These are phyloP conservation scores for Apostasia ramifera DNA, from an alignment of 106 monocot genomes.

Conservation along the genomic window DNA sequence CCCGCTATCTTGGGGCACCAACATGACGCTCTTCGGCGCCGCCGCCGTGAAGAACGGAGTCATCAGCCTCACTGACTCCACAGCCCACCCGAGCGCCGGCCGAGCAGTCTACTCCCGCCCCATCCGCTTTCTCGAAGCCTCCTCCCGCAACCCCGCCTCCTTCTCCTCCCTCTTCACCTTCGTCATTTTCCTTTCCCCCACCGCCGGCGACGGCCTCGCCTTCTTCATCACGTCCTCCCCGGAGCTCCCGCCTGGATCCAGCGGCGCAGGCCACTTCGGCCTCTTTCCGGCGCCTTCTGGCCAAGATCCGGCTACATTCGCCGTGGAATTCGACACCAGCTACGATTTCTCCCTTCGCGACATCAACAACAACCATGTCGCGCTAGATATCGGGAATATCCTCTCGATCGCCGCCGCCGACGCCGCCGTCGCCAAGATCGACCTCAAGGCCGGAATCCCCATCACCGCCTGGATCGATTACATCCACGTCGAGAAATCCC, in stretches of 20 bases:
- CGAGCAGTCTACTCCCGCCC: conserved; percentile 19
- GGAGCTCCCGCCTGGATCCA: neutral
- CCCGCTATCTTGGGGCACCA: conserved; percentile 9
- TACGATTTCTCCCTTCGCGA: conserved; percentile 17
- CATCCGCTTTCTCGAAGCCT: conserved; percentile 17
- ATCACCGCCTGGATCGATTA: conserved; percentile 44
- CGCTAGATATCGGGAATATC: conserved; percentile 21
- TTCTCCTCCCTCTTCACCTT: conserved; percentile 40
- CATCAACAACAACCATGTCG: conserved; percentile 35
- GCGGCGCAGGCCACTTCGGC: conserved; percentile 22
- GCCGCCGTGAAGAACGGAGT: conserved; percentile 16
- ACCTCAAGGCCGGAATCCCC: conserved; percentile 18
- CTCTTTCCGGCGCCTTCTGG: conserved; percentile 4
- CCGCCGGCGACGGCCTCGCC: conserved; percentile 31
- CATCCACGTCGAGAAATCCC: neutral
- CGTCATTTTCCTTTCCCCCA: conserved; percentile 11
- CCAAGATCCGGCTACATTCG: conserved; percentile 6
- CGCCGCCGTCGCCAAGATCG: conserved; percentile 1
- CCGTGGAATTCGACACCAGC: conserved; percentile 40
- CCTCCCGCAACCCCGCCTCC: conserved; percentile 15
- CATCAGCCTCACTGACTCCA: conserved; percentile 10
- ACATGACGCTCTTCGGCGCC: conserved; percentile 33
- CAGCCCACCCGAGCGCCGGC: conserved; percentile 2
- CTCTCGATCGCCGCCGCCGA: conserved; percentile 18
- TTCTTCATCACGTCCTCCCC: conserved; percentile 26